A percentile compares a stretch with the other conserved stretches of the same genome.
phyloP scores from a whole-genome alignment of 2,329 filamentous ascomycete species.

The Lachnellula subtilissima region DNA sequence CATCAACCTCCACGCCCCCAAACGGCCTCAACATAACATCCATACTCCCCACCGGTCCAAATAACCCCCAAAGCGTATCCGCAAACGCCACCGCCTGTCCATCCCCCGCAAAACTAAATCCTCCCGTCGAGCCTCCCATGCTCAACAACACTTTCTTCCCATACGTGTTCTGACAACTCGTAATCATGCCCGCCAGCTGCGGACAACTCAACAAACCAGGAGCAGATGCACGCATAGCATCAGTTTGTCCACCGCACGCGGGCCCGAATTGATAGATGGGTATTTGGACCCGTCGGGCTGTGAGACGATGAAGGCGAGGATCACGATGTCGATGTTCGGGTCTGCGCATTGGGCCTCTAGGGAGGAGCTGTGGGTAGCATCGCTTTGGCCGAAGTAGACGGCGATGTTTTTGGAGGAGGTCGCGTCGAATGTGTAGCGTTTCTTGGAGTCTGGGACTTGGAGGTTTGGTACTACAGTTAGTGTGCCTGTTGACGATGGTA shows the following conservation, averaged over 20 bases:
- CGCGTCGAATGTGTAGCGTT: constrained; percentile 26
- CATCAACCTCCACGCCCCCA: constrained; percentile 31
- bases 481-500: neutral
- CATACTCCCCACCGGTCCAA: constrained; percentile 28
- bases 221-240: constrained; percentile 31
- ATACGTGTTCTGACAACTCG: constrained; percentile 32
- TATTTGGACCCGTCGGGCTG: constrained; percentile 11
- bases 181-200: constrained; percentile 28
- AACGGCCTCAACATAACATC: constrained; percentile 30
- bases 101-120: constrained; percentile 27
- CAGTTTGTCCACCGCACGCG: constrained; percentile 32
- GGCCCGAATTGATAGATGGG: constrained; percentile 29
- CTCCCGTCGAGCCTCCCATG: constrained; percentile 30
- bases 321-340: constrained; percentile 34
- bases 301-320: constrained; percentile 25
- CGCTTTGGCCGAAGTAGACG: constrained; percentile 32
- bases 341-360: constrained; percentile 31
- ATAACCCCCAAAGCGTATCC: constrained; percentile 33
- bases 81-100: constrained; percentile 31
- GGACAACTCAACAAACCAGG: constrained; percentile 37
- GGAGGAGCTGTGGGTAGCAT: constrained; percentile 23
- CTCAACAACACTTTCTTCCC: constrained; percentile 39
- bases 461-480: neutral
- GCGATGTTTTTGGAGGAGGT: constrained; percentile 27
- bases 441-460: neutral